Evolutionary conservation across 2,329 filamentous ascomycete genomes (phyloP).

Genomic region (Colletotrichum sp.): DNA sequence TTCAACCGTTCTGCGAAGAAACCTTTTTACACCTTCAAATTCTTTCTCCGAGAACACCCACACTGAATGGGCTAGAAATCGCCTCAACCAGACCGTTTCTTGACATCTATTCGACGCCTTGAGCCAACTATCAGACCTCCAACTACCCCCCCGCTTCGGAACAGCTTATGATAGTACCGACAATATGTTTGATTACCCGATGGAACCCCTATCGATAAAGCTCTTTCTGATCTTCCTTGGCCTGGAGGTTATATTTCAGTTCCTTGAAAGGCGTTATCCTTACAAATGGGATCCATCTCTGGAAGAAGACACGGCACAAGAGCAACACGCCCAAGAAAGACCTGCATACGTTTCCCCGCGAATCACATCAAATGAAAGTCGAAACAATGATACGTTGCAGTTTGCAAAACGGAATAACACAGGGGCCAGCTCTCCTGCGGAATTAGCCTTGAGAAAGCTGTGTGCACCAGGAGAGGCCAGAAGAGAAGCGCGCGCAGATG

Average conservation of each 20-base stretch:
- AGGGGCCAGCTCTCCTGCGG: neutral
- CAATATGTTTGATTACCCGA: neutral
- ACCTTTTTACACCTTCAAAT: neutral
- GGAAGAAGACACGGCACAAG: neutral
- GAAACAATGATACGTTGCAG: neutral
- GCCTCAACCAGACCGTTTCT: neutral
- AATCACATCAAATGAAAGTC: neutral
- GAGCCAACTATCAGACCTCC: neutral
- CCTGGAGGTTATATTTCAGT: neutral
- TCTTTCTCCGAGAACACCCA: neutral
- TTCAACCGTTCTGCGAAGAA: neutral
- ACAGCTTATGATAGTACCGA: neutral
- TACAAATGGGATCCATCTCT: neutral
- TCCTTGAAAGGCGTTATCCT: too few relatives aligned
- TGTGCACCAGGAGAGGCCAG: too few relatives aligned
- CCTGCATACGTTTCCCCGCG: neutral
- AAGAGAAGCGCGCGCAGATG: too few relatives aligned
- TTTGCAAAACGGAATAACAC: neutral
- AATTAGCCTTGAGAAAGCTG: neutral
- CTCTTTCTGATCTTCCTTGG: neutral
- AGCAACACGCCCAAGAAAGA: neutral
- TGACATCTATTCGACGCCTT: neutral
- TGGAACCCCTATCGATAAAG: neutral
- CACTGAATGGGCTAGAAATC: neutral
- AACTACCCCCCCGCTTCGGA: neutral